A percentile compares a stretch with the other conserved stretches of the same genome.
Evolutionary conservation across 176 grass and related monocot genomes (phyloP).

Genomic region (Leersia perrieri): DNA sequence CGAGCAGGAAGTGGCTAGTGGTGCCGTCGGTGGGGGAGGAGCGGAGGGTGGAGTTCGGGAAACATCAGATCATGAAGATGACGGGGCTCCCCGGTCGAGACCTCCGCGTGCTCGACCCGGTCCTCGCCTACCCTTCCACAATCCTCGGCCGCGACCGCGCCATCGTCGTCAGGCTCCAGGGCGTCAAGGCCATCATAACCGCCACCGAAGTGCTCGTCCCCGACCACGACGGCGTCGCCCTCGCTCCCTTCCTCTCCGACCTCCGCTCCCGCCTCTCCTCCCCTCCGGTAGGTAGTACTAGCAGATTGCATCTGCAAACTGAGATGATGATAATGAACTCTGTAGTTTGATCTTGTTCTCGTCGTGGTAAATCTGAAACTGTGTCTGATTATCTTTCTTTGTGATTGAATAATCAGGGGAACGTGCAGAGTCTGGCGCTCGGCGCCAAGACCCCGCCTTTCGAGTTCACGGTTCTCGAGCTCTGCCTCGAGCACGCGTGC

Average conservation of each 20-base stretch:
- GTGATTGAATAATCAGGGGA: constrained; percentile 21
- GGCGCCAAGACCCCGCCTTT: constrained; percentile 46
- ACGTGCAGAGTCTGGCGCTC: background rate
- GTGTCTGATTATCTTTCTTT: background rate
- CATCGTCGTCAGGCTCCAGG: constrained; percentile 81
- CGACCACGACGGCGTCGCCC: constrained; percentile 41
- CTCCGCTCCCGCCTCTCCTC: constrained; percentile 49
- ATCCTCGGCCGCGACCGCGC: constrained; percentile 79
- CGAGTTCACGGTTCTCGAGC: constrained; percentile 73
- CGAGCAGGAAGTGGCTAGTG: constrained; percentile 75
- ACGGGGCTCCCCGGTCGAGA: constrained; percentile 83
- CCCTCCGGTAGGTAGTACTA: constrained; percentile 20
- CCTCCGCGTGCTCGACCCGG: constrained; percentile 72
- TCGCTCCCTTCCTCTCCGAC: constrained; percentile 53
- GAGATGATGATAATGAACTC: background rate
- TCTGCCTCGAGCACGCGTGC: constrained; percentile 62
- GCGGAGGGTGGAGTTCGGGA: constrained; percentile 49
- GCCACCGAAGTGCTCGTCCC: constrained; percentile 72
- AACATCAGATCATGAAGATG: constrained; percentile 78
- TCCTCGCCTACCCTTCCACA: constrained; percentile 78
- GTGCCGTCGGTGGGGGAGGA: constrained; percentile 55
- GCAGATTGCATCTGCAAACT: background rate
- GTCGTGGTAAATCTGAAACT: background rate
- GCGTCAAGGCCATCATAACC: constrained; percentile 75
- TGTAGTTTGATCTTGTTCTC: background rate